phyloP scores from a whole-genome alignment of 2,329 filamentous ascomycete species.

The Curvularia verruculosa region DNA sequence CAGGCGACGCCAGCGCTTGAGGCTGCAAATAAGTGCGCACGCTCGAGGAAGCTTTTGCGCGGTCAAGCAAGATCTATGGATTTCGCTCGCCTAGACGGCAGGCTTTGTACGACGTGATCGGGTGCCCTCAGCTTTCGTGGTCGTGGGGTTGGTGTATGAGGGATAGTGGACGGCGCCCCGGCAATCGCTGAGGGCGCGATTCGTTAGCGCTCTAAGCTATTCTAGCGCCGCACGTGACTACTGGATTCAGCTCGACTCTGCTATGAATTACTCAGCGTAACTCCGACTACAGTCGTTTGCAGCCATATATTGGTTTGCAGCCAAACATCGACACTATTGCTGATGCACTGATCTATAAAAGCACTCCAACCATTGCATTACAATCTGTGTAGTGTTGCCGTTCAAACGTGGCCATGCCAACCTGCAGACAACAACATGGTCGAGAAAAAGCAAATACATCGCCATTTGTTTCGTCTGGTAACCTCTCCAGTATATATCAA shows the following conservation, averaged over 20 bases:
- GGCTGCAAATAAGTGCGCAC: constrained; percentile 33
- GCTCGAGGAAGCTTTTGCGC: constrained; percentile 36
- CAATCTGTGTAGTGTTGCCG: not conserved
- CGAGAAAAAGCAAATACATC: constrained; percentile 3
- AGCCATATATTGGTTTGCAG: no score
- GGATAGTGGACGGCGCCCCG: constrained; percentile 22
- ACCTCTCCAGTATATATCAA: not conserved
- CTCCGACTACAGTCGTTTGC: not conserved
- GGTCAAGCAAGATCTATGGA: constrained; percentile 28
- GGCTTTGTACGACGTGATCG: constrained; percentile 42
- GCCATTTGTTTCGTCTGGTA: not conserved
- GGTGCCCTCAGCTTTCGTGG: constrained; percentile 40
- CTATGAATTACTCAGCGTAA: not conserved
- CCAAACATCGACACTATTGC: not conserved
- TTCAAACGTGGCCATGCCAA: not conserved
- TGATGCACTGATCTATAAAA: not conserved
- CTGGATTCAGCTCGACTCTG: not conserved
- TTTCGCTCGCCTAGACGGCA: constrained; percentile 28
- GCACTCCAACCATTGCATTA: not conserved
- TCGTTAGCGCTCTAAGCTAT: constrained; percentile 16
- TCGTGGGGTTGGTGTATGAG: constrained; percentile 43
- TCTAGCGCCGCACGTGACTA: constrained; percentile 17
- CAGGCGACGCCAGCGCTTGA: constrained; percentile 40
- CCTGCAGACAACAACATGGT: not conserved
- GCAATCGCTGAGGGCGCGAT: constrained; percentile 21